Percentiles rank a stretch among this genome's conserved stretches.
Evolutionary conservation across 345 rosid genomes (phyloP).

Genomic region (Viola odorata): DNA sequence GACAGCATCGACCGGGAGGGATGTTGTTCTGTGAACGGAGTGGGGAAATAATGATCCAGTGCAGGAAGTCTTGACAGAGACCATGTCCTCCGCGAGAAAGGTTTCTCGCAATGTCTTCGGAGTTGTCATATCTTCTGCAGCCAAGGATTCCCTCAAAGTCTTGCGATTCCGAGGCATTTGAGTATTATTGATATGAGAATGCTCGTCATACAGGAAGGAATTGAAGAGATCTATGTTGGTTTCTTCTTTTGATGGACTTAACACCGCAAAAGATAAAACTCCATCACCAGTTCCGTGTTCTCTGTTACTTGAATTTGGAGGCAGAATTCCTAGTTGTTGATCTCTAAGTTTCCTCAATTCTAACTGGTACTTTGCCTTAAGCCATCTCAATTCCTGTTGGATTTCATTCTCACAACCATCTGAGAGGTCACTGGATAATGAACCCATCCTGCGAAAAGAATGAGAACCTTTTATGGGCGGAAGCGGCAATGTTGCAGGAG

Average conservation of each 20-base stretch:
- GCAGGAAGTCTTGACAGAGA: slow-evolving; percentile 29
- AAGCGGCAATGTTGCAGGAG: slow-evolving; percentile 23
- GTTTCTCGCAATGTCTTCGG: slow-evolving; percentile 17
- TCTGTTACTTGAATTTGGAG: slow-evolving; percentile 17
- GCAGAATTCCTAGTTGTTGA: slow-evolving; percentile 35
- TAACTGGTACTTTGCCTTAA: slow-evolving; percentile 53
- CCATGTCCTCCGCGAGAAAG: slow-evolving; percentile 15
- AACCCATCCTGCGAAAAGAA: slow-evolving; percentile 28
- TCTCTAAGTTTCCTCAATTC: slow-evolving; percentile 51
- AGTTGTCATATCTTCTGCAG: slow-evolving; percentile 7
- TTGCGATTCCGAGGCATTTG: slow-evolving; percentile 26
- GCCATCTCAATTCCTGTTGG: slow-evolving; percentile 63
- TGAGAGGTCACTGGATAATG: slow-evolving; percentile 23
- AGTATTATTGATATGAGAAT: slow-evolving; percentile 8
- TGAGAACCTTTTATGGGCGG: slow-evolving; percentile 26
- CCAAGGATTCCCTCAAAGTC: slow-evolving; percentile 20
- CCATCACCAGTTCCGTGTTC: slow-evolving; percentile 16
- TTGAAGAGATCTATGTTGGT: slow-evolving; percentile 12
- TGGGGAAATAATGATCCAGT: slow-evolving; percentile 37
- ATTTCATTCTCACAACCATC: slow-evolving; percentile 37
- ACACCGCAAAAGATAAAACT: slow-evolving; percentile 8
- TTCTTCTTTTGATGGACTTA: slow-evolving; percentile 16
- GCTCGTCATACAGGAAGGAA: slow-evolving; percentile 9
- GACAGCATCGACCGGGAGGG: slow-evolving; percentile 70
- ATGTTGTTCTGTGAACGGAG: slow-evolving; percentile 54